Evolutionary conservation across 805 yeast genomes (phyloP).

Genomic region (Suhomyces pyralidae): DNA sequence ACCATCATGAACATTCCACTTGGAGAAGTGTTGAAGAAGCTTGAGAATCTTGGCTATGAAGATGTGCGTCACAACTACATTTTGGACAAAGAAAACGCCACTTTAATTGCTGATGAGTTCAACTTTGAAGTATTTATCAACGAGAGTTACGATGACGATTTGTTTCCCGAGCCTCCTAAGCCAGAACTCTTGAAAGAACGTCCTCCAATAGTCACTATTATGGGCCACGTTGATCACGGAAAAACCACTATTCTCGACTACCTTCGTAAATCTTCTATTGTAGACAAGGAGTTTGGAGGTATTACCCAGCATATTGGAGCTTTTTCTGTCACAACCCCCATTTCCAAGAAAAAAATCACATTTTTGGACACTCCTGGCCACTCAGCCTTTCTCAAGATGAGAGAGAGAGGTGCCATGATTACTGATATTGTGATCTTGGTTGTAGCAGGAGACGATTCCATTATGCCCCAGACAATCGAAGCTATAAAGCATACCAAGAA

Average conservation of each 20-base stretch:
- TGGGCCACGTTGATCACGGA: slow-evolving; percentile 99
- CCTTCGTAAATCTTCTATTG: slow-evolving; percentile 81
- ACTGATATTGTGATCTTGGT: slow-evolving; percentile 92
- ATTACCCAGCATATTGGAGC: slow-evolving; percentile 99
- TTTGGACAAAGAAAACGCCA: slow-evolving; percentile 81
- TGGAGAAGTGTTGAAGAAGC: slow-evolving; percentile 52
- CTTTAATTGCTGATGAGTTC: slow-evolving; percentile 83
- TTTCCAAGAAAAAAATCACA: slow-evolving; percentile 72
- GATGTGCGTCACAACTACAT: slow-evolving; percentile 70
- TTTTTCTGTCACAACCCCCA: slow-evolving; percentile 78
- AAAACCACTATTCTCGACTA: slow-evolving; percentile 91
- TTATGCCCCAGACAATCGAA: slow-evolving; percentile 95
- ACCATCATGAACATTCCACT: slow-evolving; percentile 65
- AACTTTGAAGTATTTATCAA: slow-evolving; percentile 63
- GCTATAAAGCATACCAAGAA: slow-evolving; percentile 90
- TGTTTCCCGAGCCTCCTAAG: slow-evolving; percentile 52
- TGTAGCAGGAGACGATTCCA: slow-evolving; percentile 96
- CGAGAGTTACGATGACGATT: slow-evolving; percentile 58
- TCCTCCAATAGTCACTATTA: slow-evolving; percentile 93
- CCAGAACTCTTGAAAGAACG: slow-evolving; percentile 53
- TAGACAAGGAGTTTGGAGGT: slow-evolving; percentile 86
- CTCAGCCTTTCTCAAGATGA: slow-evolving; percentile 93
- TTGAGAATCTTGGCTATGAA: slow-evolving; percentile 72
- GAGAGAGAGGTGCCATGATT: slow-evolving; percentile 92
- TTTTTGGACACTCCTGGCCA: slow-evolving; percentile 98